Conservation (phyloP, 257 asterid species). For the Nyctanthes arbortristis region DNA sequence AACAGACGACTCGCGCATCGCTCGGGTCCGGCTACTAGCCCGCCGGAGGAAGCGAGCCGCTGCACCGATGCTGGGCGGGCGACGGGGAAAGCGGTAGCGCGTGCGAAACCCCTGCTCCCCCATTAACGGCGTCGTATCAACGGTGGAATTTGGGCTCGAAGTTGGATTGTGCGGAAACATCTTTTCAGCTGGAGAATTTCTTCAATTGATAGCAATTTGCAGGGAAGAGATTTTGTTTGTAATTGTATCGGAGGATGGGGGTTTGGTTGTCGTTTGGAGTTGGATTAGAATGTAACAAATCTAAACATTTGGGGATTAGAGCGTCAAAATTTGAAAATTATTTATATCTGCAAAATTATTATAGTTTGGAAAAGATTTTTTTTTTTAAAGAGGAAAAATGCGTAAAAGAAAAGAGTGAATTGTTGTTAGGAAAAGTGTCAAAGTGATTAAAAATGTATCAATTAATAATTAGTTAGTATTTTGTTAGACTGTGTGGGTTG, state of each 20-base stretch:
- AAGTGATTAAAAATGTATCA: too few species aligned
- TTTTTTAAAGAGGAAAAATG: too few species aligned
- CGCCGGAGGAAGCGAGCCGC: constrained; percentile 53
- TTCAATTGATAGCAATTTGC: neutral
- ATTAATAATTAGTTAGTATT: too few species aligned
- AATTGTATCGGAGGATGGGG: neutral
- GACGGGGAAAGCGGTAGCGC: constrained; percentile 53
- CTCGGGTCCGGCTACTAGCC: constrained; percentile 43
- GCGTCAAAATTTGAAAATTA: too few species aligned
- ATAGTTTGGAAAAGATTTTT: too few species aligned
- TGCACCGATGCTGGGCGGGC: constrained; percentile 59
- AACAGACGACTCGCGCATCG: constrained; percentile 50
- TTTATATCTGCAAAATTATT: too few species aligned
- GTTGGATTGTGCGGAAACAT: constrained; percentile 32
- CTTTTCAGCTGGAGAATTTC: constrained; percentile 12
- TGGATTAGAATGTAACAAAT: too few species aligned
- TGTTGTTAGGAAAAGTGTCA: too few species aligned
- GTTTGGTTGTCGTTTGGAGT: neutral
- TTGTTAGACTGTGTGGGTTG: too few species aligned
- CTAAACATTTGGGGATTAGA: too few species aligned
- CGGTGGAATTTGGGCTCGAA: constrained; percentile 26
- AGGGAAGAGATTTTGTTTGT: neutral
- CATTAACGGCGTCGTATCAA: constrained; percentile 62
- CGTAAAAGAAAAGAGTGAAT: too few species aligned
- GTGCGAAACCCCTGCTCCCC: constrained; percentile 49